Evolutionary conservation across 2,329 filamentous ascomycete species (phyloP).

Genomic region (Epichloe baconii): DNA sequence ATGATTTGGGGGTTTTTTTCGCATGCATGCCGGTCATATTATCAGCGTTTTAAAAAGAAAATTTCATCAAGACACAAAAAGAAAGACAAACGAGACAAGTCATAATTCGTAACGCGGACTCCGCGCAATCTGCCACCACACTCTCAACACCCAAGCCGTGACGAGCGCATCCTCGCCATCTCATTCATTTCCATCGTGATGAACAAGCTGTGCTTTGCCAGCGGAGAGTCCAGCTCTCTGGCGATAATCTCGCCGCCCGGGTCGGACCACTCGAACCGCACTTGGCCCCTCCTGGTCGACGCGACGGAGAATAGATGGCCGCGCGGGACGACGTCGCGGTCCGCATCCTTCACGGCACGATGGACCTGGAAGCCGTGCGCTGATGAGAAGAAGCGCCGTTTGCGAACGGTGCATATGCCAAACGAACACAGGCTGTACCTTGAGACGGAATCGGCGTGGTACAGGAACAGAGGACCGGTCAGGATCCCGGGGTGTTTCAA

Average conservation of each 20-base stretch:
- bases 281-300: conserved; percentile 13
- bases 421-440: conserved; percentile 17
- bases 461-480: conserved; percentile 17
- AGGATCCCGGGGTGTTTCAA: conserved; percentile 19
- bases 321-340: conserved; percentile 12
- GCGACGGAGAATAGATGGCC: conserved; percentile 17
- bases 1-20: neutral
- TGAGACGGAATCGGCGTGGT: conserved; percentile 19
- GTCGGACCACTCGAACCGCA: conserved; percentile 22
- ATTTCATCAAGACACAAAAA: no score
- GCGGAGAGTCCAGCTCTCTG: conserved; percentile 17
- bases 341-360: conserved; percentile 14
- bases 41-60: no score
- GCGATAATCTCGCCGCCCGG: conserved; percentile 16
- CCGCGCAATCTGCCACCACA: conserved; percentile 20
- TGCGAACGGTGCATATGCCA: conserved; percentile 16
- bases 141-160: conserved; percentile 21
- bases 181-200: conserved; percentile 18
- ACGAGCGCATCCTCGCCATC: conserved; percentile 21
- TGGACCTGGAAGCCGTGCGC: conserved; percentile 17
- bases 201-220: conserved; percentile 16
- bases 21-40: no score
- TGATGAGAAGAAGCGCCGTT: conserved; percentile 9
- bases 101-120: conserved; percentile 1
- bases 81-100: neutral